phyloP scores from a whole-genome alignment of 2,329 filamentous ascomycete genomes.

The Incumbomyces lentus region DNA sequence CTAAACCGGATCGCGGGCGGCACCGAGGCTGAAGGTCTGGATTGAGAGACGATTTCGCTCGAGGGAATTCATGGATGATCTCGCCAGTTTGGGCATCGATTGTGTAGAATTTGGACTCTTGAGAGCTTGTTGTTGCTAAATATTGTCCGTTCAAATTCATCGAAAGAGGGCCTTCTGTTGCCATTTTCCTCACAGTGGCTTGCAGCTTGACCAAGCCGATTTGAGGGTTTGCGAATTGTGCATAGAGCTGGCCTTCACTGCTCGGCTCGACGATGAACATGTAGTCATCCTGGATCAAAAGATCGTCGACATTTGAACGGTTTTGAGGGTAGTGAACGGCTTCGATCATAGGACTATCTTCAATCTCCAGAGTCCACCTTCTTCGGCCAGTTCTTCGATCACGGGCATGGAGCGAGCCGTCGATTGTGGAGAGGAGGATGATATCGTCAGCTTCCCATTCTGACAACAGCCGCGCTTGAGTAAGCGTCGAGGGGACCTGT shows the following conservation, averaged over 20 bases:
- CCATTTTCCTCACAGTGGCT: slow-evolving; percentile 59
- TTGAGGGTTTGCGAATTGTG: slow-evolving; percentile 60
- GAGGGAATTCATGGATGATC: slow-evolving; percentile 50
- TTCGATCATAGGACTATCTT: slow-evolving; percentile 72
- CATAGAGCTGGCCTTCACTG: slow-evolving; percentile 74
- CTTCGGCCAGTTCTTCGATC: slow-evolving; percentile 71
- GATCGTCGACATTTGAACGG: slow-evolving; percentile 48
- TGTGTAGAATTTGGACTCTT: slow-evolving; percentile 80
- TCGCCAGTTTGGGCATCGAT: slow-evolving; percentile 77
- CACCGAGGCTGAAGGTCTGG: slow-evolving; percentile 58
- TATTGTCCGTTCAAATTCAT: slow-evolving; percentile 58
- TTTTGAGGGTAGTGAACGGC: slow-evolving; percentile 71
- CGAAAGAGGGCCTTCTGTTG: slow-evolving; percentile 60
- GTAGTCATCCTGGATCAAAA: slow-evolving; percentile 64
- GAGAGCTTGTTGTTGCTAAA: slow-evolving; percentile 82
- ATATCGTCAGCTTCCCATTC: slow-evolving; percentile 99
- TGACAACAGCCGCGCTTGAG: slow-evolving; percentile 90
- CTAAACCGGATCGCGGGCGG: slow-evolving; percentile 54
- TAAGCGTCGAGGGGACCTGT: slow-evolving; percentile 66
- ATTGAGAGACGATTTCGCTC: slow-evolving; percentile 12
- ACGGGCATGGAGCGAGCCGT: slow-evolving; percentile 86
- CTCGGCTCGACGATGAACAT: slow-evolving; percentile 93
- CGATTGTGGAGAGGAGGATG: slow-evolving; percentile 98
- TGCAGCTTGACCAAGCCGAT: slow-evolving; percentile 38
- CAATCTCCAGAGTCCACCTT: slow-evolving; percentile 72